Conservation (phyloP, 1,284 basidiomycete genomes). For the Cutaneotrichosporon spelunceum region DNA sequence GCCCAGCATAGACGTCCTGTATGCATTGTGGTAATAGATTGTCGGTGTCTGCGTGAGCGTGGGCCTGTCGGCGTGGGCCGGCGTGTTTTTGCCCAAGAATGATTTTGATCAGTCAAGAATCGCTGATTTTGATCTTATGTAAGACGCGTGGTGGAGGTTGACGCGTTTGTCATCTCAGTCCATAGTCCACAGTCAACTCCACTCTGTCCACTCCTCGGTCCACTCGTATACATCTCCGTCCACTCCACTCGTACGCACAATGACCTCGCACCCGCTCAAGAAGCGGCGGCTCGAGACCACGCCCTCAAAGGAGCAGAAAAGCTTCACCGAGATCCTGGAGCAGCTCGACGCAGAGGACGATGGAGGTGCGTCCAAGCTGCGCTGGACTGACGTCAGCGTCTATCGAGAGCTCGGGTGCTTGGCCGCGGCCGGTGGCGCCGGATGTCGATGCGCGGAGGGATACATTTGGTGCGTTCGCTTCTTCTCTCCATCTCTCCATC, state of each 20-base stretch:
- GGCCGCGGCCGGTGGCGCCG: conserved; percentile 67
- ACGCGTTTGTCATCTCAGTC: not conserved
- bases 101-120: too few relatives aligned
- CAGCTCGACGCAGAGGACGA: conserved; percentile 67
- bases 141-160: conserved; percentile 15
- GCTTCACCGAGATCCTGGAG: conserved; percentile 74
- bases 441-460: conserved; percentile 62
- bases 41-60: too few relatives aligned
- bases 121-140: not conserved
- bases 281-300: conserved; percentile 36
- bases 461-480: conserved; percentile 59
- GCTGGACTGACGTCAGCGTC: conserved; percentile 26
- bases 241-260: not conserved
- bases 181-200: not conserved
- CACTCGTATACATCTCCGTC: not conserved
- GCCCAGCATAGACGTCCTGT: conserved; percentile 9
- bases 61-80: too few relatives aligned
- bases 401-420: conserved; percentile 59
- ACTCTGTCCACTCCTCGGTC: too few relatives aligned
- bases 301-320: conserved; percentile 45
- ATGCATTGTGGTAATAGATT: conserved; percentile 18
- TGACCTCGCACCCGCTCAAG: conserved; percentile 33
- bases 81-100: too few relatives aligned
- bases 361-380: conserved; percentile 34
- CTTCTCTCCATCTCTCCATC: too few relatives aligned